Conservation (phyloP, 352 stramenopile genomes). For the Pythium folliculosum region DNA sequence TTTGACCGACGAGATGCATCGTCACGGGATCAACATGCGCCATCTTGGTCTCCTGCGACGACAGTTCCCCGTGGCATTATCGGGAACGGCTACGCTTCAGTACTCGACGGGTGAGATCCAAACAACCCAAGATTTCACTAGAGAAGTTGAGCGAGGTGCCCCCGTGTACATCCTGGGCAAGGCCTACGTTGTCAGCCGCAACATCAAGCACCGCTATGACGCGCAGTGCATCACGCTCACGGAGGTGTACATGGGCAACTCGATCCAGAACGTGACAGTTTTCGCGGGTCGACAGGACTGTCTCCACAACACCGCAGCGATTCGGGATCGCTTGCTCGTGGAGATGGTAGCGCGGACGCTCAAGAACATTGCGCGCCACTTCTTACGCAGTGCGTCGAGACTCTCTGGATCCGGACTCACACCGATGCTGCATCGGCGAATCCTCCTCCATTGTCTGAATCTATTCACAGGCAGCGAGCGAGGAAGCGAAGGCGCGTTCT, state of each 20-base stretch:
- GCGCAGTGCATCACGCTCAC: conserved; percentile 64
- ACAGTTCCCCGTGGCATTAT: conserved; percentile 77
- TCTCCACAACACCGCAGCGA: conserved; percentile 43
- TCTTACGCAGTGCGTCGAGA: conserved; percentile 52
- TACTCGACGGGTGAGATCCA: conserved; percentile 81
- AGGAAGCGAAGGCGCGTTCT: conserved; percentile 65
- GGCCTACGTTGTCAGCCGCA: conserved; percentile 46
- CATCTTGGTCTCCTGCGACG: conserved; percentile 84
- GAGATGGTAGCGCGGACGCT: conserved; percentile 89
- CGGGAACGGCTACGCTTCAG: conserved; percentile 75
- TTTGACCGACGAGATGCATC: conserved; percentile 83
- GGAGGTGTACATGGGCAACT: conserved; percentile 55
- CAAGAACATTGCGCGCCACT: conserved; percentile 85
- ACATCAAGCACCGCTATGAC: conserved; percentile 50
- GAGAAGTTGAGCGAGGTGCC: conserved; percentile 76
- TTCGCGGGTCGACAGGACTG: conserved; percentile 69
- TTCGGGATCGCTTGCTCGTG: conserved; percentile 69
- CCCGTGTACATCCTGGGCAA: conserved; percentile 60
- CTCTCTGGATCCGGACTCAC: conserved; percentile 44
- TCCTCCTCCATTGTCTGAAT: conserved; percentile 65
- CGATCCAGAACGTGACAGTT: conserved; percentile 70
- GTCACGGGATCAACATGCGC: conserved; percentile 89
- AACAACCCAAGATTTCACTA: conserved; percentile 81
- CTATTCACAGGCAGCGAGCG: conserved; percentile 57
- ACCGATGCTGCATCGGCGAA: conserved; percentile 43